Evolutionary conservation across 192 early-diverging fungal species (phyloP), one percentile per base, ranked within the genome.

Genomic region (Backusella liffmaniae): DNA sequence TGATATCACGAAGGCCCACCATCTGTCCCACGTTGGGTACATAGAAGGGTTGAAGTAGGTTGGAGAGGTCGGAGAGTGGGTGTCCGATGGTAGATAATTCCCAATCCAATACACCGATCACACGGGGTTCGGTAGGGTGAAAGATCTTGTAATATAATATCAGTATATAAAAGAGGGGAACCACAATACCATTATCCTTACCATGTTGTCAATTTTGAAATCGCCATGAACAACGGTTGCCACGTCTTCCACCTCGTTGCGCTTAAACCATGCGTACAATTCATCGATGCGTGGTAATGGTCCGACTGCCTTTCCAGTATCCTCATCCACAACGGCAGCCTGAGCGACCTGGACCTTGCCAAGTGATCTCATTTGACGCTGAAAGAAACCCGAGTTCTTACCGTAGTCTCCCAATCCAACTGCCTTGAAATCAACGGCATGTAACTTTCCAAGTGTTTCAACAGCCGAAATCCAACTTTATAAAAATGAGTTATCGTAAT

Each of bases 61-160:
- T 98, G 56, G 95, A 94, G 29, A 99, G 84, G 76, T 99, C 97
- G 1, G 94, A 90, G 37, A 93, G 89, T 66, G 96, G 97, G 77
- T 98, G 94, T 5, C 96, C 96, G 46, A 97, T 89, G 4, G 97
- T 97, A 32, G 93, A 94, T 36, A 94, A 76, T 87, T 96, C 90
- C 96, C 97, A 99, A 79, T 97, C 97, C 21, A 99, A 88, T 32
- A 97, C 86, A 13, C 95, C 96, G 86, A 99, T 94, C 5, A 98
- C 90, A 5, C 80, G 75, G 21, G 91, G 84, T 66, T 92, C 84
- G 3, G 85, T 89, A 67, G 92, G 90, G 74, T 98, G 93, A 87
- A 94, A 97, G 4, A 94, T 80, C 84, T 39, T 32, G 32, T 32
- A 3, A 39, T 39, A 39, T 2, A 39, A 8, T 39, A 39, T 39